Percentiles rank a stretch among this genome's conserved stretches.
phyloP scores from a whole-genome alignment of 192 early-diverging fungal genomes.

The Gigaspora rosea region DNA sequence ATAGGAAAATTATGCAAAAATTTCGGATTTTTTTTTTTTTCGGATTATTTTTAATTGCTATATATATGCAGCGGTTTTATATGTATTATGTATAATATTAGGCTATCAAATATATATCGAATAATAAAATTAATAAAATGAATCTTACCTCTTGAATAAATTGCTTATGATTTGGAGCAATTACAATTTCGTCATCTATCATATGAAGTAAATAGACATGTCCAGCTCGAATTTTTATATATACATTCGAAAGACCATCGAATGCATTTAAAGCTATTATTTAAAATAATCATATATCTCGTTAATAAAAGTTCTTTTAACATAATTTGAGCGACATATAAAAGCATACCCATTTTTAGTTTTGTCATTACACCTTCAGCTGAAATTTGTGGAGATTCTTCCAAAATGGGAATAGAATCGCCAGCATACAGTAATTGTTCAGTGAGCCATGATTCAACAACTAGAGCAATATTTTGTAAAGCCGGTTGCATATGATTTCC shows the following conservation, averaged over 20 bases:
- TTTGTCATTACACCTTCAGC: slow-evolving; percentile 41
- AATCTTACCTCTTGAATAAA: slow-evolving; percentile 7
- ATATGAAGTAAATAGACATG: slow-evolving; percentile 35
- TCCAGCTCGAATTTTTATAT: slow-evolving; percentile 41
- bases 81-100: neutral
- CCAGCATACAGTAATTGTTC: neutral
- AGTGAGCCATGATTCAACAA: neutral
- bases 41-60: no score
- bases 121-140: neutral
- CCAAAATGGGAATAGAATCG: slow-evolving; percentile 41
- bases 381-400: slow-evolving; percentile 42
- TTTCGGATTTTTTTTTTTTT: neutral
- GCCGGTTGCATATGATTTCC: neutral
- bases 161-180: neutral
- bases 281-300: neutral
- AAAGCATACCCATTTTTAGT: slow-evolving; percentile 14
- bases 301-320: no score
- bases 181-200: neutral
- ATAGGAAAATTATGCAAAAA: no score
- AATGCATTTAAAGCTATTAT: slow-evolving; percentile 4
- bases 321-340: no score
- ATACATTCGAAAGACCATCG: slow-evolving; percentile 32
- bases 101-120: neutral
- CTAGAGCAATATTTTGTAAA: neutral
- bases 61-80: no score